These are phyloP conservation scores for Eutrema yunnanense DNA, from an alignment of 345 rosid species.

Conservation along the genomic window DNA sequence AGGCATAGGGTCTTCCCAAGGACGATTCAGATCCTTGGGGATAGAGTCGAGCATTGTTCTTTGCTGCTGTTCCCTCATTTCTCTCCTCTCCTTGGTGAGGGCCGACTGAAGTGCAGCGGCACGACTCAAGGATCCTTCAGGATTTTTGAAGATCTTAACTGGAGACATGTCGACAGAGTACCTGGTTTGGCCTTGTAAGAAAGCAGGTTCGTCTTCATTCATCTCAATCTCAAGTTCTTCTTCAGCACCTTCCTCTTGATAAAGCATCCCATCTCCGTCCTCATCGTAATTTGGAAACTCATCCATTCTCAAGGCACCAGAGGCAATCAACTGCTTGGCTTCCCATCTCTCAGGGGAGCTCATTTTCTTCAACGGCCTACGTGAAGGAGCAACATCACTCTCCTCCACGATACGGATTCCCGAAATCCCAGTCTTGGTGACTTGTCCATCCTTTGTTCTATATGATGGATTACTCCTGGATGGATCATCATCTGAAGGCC, in stretches of 20 bases:
- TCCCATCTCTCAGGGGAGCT: slow-evolving; percentile 89
- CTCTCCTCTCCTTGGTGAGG: slow-evolving; percentile 76
- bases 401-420: slow-evolving; percentile 71
- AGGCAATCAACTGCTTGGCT: slow-evolving; percentile 83
- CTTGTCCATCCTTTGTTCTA: slow-evolving; percentile 49
- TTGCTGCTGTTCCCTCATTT: slow-evolving; percentile 78
- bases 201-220: slow-evolving; percentile 86
- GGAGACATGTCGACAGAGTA: slow-evolving; percentile 76
- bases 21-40: slow-evolving; percentile 96
- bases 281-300: slow-evolving; percentile 83
- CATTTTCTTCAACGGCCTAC: slow-evolving; percentile 81
- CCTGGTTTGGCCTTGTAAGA: slow-evolving; percentile 74
- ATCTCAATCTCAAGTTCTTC: slow-evolving; percentile 92
- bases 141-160: slow-evolving; percentile 91
- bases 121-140: slow-evolving; percentile 86
- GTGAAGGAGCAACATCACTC: slow-evolving; percentile 40
- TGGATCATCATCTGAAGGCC: slow-evolving; percentile 43
- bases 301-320: slow-evolving; percentile 55
- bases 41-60: slow-evolving; percentile 89
- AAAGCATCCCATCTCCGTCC: slow-evolving; percentile 72
- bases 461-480: slow-evolving; percentile 27
- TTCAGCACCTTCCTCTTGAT: slow-evolving; percentile 83
- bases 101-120: slow-evolving; percentile 96
- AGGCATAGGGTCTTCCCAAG: slow-evolving; percentile 97
- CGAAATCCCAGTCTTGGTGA: slow-evolving; percentile 59